Base-by-base conservation (phyloP, 1,139 yeast species). In the Sugiyamaella xylanicola region DNA sequence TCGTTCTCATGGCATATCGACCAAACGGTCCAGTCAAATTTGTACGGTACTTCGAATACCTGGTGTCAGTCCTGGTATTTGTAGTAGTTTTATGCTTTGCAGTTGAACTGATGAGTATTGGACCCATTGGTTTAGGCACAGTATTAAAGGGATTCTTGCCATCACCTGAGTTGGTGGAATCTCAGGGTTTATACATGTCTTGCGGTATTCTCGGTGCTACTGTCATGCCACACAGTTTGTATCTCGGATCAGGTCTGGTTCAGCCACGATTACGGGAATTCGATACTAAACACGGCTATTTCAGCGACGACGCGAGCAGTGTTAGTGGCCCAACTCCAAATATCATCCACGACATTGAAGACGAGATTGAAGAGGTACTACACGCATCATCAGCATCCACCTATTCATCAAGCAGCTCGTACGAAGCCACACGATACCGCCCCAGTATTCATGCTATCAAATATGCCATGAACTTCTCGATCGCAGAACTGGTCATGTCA, bases 201-300 rank as follows among this genome's bases (percentile, higher is more conserved):
- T 84, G 95, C 63, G 98, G 97, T 20, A 87, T 93, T 54, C 76
- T 93, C 54, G 99, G 99, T 19, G 97, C 98, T 27, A 95, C 98
- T 1, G 96, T 93, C 29, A 93, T 93, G 99, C 99, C 99, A 2
- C 99, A 93, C 70, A 87, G 96, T 1, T 76, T 93, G 46, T 93
- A 88, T 68, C 76, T 93, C 56, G 99, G 99, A 0, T 87, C 96
- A 0, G 96, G 97, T 1, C 78, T 93, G 56, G 98, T 93, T 8
- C 97, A 92, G 69, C 87, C 97, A 1, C 80, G 99, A 59, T 76
- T 93, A 59, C 79, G 84, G 61, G 97, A 91, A 46, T 92, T 79
- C 66, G 99, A 93, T 70, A 71, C 81, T 15, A 81, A 83, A 65
- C 77, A 83, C 62, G 92, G 91, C 17, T 74, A 74, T 67, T 80